A percentile compares a stretch with the other conserved stretches of the same genome.
Evolutionary conservation across 495 filamentous ascomycete species (phyloP).

Genomic region (Talaromyces liani): DNA sequence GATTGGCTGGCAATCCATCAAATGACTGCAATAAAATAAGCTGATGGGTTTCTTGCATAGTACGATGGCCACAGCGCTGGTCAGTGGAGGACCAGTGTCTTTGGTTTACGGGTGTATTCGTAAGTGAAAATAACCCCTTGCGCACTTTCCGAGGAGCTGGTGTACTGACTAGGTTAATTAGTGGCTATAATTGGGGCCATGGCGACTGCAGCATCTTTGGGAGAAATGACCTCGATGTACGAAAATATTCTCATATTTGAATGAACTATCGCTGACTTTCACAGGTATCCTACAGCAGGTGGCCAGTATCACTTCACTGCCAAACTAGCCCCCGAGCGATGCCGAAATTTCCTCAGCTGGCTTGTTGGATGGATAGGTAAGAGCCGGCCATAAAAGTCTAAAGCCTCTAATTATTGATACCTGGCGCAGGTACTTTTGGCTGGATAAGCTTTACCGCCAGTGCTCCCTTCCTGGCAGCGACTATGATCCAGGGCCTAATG

Average conservation of each 20-base stretch:
- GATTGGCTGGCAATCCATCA: not conserved
- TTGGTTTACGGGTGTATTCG: not conserved
- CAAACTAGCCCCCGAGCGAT: conserved; percentile 44
- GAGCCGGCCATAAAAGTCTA: conserved; percentile 1
- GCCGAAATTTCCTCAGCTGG: conserved; percentile 51
- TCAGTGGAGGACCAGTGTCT: not conserved
- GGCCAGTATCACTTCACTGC: conserved; percentile 54
- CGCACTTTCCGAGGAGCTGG: not conserved
- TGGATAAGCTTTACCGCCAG: conserved; percentile 51
- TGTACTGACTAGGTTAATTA: not conserved
- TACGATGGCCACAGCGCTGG: not conserved
- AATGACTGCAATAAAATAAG: not conserved
- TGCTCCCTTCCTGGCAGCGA: conserved; percentile 44
- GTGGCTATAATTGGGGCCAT: not conserved
- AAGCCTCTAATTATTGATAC: not conserved
- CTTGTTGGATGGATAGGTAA: conserved; percentile 48
- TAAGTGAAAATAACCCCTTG: not conserved
- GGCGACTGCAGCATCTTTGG: not conserved
- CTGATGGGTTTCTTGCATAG: not conserved
- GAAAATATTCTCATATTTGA: not conserved
- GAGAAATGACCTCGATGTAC: not conserved
- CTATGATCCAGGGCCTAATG: conserved; percentile 53
- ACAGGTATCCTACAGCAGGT: conserved; percentile 39
- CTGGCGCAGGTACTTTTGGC: conserved; percentile 21
- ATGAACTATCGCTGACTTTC: not conserved